Base-by-base conservation (phyloP, 2,329 filamentous ascomycete species). In the Fonsecaea pugnacius region DNA sequence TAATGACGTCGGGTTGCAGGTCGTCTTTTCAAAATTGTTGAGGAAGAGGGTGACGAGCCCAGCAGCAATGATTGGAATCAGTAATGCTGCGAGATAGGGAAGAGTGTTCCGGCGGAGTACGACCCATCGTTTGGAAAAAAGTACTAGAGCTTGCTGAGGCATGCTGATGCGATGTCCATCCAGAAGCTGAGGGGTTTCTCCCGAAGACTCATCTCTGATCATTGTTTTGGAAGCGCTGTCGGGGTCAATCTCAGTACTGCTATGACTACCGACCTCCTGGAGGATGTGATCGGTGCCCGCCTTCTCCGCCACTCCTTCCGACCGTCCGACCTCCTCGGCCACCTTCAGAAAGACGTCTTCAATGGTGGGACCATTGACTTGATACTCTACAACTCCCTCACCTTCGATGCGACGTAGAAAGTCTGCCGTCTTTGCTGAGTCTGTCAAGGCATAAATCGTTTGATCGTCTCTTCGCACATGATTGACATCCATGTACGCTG, bases 331-430 rank as follows among this genome's bases (percentile, higher is more conserved):
- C 74, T 96, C 92, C 72, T 94, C 91, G 0, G 92, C 91, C 43
- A 96, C 83, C 69, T 91, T 89, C 27, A 97, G 79, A 76, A 97
- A 97, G 0, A 96, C 92, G 70, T 96, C 92, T 74, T 97, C 94
- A 46, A 97, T 92, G 0, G 91, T 96, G 0, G 93, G 94, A 0
- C 92, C 92, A 16, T 90, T 90, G 69, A 96, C 90, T 63, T 92
- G 88, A 74, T 96, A 96, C 63, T 96, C 90, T 16, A 82, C 82
- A 46, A 96, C 83, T 0, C 87, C 86, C 1, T 83, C 79, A 0
- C 81, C 77, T 73, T 96, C 90, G 1, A 97, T 81, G 9, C 83
- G 76, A 54, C 84, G 83, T 67, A 96, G 90, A 52, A 94, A 89
- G 3, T 83, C 77, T 0, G 91, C 90, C 0, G 91, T 91, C 52